Evolutionary conservation across 148 eudicot genomes (phyloP), one percentile per base, ranked within the genome.

Genomic region (Nyssa sinensis): DNA sequence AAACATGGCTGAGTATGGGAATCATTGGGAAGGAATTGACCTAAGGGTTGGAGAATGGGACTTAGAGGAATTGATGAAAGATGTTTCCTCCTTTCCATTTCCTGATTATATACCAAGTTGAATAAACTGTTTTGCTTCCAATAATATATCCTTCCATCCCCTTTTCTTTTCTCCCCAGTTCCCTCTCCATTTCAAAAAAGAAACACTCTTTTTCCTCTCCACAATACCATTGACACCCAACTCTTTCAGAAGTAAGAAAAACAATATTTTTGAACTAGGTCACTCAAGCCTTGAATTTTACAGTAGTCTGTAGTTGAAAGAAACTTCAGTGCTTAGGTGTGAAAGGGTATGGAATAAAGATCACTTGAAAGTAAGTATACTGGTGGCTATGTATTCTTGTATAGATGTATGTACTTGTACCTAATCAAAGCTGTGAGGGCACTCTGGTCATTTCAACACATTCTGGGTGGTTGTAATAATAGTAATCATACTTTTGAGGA

Each of bases 1-100:
- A 61, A 79, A 66, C 61, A 70, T 63, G 49, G 78, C 3, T 32
- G 80, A 73, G 57, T 76, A 77, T 35, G 89, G 70, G 34, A 77
- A 64, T 66, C 72, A 75, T 73, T 88, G 84, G 88, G 86, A 84
- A 64, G 91, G 78, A 65, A 82, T 71, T 12, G 88, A 86, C 19
- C 71, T 86, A 66, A 87, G 84, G 77, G 79, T 90, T 59, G 93
- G 87, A 64, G 97, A 92, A 67, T 92, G 94, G 97, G 90, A 90
- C 70, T 90, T 92, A 44, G 97, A 92, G 77, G 97, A 88, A 10
- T 74, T 92, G 29, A 88, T 92, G 94, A 88, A 79, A 73, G 93
- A 90, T 76, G 85, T 84, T 73, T 77, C 88, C 39, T 80, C 87
- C 41, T 82, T 90, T 65, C 91, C 92, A 66, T 81, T 80, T 64